phyloP scores from a whole-genome alignment of 306 rosid species.

The Ormosia semicastrata region DNA sequence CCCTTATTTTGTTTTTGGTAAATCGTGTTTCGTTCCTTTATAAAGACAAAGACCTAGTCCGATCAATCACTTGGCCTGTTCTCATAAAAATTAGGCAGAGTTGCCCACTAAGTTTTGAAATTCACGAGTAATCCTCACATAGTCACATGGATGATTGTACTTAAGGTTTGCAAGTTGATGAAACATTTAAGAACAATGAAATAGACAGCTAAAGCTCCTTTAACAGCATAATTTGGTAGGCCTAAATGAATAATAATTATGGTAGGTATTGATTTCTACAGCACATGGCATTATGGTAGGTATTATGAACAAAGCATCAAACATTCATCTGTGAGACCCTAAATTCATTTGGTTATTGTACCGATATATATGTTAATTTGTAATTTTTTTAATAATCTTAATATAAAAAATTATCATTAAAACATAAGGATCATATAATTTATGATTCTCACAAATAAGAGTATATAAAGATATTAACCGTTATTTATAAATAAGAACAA shows the following conservation, averaged over 20 bases:
- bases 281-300: neutral
- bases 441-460: too few species aligned
- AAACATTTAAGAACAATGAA: constrained; percentile 19
- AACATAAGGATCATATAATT: too few species aligned
- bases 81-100: neutral
- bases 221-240: neutral
- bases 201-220: neutral
- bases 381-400: too few species aligned
- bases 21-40: neutral
- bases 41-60: constrained; percentile 4
- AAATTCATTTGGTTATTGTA: too few species aligned
- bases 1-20: too few species aligned
- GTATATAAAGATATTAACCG: too few species aligned
- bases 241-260: neutral
- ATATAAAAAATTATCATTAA: too few species aligned
- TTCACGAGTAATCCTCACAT: neutral
- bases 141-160: constrained; percentile 2
- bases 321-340: too few species aligned
- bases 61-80: neutral
- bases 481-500: too few species aligned
- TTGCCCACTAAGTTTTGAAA: neutral
- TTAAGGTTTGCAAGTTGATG: constrained; percentile 14
- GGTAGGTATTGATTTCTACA: neutral
- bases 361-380: too few species aligned
- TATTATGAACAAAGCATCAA: too few species aligned